Conservation (phyloP, 176 grass and related monocot genomes). For the Alloteropsis semialata region DNA sequence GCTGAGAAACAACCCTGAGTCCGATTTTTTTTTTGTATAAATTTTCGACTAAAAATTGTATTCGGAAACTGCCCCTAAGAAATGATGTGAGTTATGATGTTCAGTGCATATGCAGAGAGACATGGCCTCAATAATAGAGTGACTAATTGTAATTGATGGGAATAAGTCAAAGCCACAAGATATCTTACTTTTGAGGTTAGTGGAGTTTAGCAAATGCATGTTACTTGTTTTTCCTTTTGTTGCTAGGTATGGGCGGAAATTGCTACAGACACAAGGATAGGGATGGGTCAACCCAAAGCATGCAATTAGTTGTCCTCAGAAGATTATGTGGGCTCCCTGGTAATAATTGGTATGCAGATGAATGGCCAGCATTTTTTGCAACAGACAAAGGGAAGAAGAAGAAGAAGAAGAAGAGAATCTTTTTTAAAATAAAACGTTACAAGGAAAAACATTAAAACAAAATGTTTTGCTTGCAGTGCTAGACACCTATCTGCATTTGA, state of each 20-base stretch:
- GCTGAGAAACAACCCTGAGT: not conserved
- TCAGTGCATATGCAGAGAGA: not conserved
- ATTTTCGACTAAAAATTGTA: not conserved
- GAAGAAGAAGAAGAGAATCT: no score
- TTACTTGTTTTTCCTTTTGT: not conserved
- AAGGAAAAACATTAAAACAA: no score
- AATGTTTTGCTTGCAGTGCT: not conserved
- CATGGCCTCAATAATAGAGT: slow-evolving; percentile 22
- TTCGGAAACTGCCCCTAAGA: not conserved
- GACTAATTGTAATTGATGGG: slow-evolving; percentile 11
- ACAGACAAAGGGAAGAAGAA: not conserved
- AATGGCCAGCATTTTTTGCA: slow-evolving; percentile 9
- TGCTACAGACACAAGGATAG: slow-evolving; percentile 5
- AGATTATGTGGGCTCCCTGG: slow-evolving; percentile 18
- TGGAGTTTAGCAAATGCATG: slow-evolving; percentile 38
- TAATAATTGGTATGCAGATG: slow-evolving; percentile 1
- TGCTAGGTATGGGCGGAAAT: not conserved
- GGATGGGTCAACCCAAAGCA: slow-evolving; percentile 27
- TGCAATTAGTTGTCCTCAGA: slow-evolving; percentile 11
- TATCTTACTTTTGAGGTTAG: slow-evolving; percentile 30
- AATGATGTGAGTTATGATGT: not conserved
- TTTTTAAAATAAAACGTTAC: no score
- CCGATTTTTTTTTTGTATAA: not conserved
- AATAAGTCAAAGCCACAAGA: slow-evolving; percentile 25
- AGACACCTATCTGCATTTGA: not conserved